Conservation (phyloP, 441 rosid genomes). For the Adansonia grandidieri region DNA sequence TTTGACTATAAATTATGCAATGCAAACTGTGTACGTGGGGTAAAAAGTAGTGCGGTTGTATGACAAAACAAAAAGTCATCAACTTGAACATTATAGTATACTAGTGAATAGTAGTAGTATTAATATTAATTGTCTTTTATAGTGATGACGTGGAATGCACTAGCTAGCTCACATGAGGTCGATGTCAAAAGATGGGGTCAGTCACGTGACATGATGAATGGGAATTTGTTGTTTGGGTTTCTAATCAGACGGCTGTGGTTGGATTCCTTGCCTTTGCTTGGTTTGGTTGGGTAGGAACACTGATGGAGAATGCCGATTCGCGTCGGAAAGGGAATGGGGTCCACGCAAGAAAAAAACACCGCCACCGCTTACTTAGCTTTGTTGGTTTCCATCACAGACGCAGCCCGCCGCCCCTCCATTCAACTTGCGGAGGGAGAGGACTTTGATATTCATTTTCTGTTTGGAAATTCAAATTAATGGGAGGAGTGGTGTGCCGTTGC, state of each 20-base stretch:
- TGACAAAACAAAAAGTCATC: not conserved
- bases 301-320: slow-evolving; percentile 32
- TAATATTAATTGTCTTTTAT: not conserved
- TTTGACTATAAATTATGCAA: not conserved
- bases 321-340: slow-evolving; percentile 18
- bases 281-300: slow-evolving; percentile 28
- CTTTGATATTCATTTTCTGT: not conserved
- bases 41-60: not conserved
- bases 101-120: not conserved
- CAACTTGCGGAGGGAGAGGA: not conserved
- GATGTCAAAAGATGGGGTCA: slow-evolving; percentile 33
- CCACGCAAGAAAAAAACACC: slow-evolving; percentile 20
- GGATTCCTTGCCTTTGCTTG: slow-evolving; percentile 31
- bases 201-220: slow-evolving; percentile 33
- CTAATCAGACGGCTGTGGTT: slow-evolving; percentile 39
- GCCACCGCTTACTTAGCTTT: slow-evolving; percentile 31
- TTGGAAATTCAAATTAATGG: not conserved
- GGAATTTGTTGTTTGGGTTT: not conserved
- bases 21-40: not conserved
- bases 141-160: slow-evolving; percentile 40
- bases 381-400: not conserved
- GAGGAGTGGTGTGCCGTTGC: not conserved
- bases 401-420: not conserved
- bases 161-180: slow-evolving; percentile 33
- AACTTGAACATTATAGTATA: not conserved